A percentile compares a stretch with the other conserved stretches of the same genome.
Conservation (phyloP, 805 yeast genomes). For the Saccharomyces paradoxus region DNA sequence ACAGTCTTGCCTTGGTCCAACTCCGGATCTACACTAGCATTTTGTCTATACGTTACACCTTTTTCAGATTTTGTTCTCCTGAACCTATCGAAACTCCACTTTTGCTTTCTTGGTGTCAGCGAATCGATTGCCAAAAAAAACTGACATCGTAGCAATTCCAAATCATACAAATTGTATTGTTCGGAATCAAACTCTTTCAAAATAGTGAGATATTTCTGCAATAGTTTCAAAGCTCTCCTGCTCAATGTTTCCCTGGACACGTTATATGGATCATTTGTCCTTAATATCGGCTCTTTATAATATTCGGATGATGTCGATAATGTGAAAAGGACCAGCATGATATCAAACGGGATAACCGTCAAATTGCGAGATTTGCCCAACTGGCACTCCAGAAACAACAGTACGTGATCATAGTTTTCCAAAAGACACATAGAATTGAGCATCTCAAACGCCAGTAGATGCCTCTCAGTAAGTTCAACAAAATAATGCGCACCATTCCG, state of each 20-base stretch:
- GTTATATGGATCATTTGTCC: slow-evolving; percentile 23
- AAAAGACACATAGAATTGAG: slow-evolving; percentile 25
- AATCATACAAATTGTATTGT: slow-evolving; percentile 10
- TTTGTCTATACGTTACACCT: background rate
- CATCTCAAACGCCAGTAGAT: slow-evolving; percentile 20
- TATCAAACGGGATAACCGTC: slow-evolving; percentile 30
- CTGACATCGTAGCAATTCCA: slow-evolving; percentile 27
- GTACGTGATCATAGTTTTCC: slow-evolving; percentile 32
- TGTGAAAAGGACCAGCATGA: slow-evolving; percentile 32
- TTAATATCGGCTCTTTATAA: slow-evolving; percentile 19
- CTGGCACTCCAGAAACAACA: slow-evolving; percentile 30
- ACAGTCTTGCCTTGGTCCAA: background rate
- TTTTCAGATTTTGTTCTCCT: slow-evolving; percentile 11
- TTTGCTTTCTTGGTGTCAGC: slow-evolving; percentile 6
- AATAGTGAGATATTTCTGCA: slow-evolving; percentile 16
- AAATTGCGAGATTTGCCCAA: slow-evolving; percentile 4
- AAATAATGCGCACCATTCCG: slow-evolving; percentile 15
- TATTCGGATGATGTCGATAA: slow-evolving; percentile 30
- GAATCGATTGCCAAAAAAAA: slow-evolving; percentile 19
- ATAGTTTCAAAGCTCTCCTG: slow-evolving; percentile 29
- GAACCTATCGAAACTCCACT: slow-evolving; percentile 2
- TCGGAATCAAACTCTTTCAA: slow-evolving; percentile 13
- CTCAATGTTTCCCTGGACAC: slow-evolving; percentile 25
- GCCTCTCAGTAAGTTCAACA: slow-evolving; percentile 19
- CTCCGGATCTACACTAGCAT: background rate